Evolutionary conservation across 129 eudicot species (phyloP).

Genomic region (Chrysanthemum lavandulifolium): DNA sequence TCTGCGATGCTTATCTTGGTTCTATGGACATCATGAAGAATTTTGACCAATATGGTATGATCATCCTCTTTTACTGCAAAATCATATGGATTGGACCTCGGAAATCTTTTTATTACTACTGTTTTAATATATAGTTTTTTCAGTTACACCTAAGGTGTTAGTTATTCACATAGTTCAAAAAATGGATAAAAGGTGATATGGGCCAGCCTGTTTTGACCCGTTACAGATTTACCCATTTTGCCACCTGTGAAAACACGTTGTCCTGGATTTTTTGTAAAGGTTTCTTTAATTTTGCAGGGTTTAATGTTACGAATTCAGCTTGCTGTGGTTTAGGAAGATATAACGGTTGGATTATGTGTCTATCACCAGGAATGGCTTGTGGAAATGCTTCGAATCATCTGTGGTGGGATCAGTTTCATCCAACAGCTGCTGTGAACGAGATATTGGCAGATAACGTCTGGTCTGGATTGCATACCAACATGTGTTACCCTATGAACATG

Average conservation of each 20-base stretch:
- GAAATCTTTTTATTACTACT: neutral
- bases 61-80: neutral
- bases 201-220: neutral
- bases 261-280: too few species aligned
- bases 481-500: slow-evolving; percentile 90
- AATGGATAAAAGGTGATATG: too few species aligned
- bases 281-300: slow-evolving; percentile 38
- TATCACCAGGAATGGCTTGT: slow-evolving; percentile 89
- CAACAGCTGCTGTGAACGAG: slow-evolving; percentile 73
- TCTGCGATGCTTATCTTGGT: slow-evolving; percentile 74
- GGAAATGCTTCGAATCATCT: slow-evolving; percentile 69
- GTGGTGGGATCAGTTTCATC: slow-evolving; percentile 99
- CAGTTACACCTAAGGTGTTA: too few species aligned
- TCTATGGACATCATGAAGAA: slow-evolving; percentile 84
- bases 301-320: slow-evolving; percentile 61
- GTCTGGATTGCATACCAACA: slow-evolving; percentile 71
- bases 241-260: neutral
- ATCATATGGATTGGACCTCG: neutral
- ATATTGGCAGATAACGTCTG: slow-evolving; percentile 84
- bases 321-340: slow-evolving; percentile 90
- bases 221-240: neutral
- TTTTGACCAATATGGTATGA: slow-evolving; percentile 57
- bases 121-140: too few species aligned
- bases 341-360: slow-evolving; percentile 75
- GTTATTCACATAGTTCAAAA: neutral